Conservation (phyloP, 2,329 filamentous ascomycete species). For the Microdochium paspali region DNA sequence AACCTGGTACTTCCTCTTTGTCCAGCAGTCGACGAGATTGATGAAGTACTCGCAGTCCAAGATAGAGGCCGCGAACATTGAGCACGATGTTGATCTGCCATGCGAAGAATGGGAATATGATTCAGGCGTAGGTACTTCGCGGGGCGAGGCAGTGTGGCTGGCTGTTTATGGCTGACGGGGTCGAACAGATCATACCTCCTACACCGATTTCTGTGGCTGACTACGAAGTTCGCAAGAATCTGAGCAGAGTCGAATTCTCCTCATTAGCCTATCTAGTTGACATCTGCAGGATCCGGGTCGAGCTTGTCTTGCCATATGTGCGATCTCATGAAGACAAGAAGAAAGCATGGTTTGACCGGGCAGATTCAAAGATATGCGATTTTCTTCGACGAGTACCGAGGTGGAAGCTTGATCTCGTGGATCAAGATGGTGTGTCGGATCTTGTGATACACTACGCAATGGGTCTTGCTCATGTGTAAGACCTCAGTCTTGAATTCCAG, state of each 20-base stretch:
- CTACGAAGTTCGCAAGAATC: conserved; percentile 23
- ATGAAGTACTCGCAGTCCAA: conserved; percentile 10
- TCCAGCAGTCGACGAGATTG: conserved; percentile 14
- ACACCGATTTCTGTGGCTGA: conserved; percentile 20
- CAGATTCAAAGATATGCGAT: conserved; percentile 25
- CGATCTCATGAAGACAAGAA: conserved; percentile 13
- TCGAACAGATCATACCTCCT: conserved; percentile 21
- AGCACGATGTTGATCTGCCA: conserved; percentile 24
- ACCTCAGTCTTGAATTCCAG: not conserved
- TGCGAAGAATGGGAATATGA: conserved; percentile 31
- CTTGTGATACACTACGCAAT: conserved; percentile 26
- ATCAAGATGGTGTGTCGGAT: conserved; percentile 24
- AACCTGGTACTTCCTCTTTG: conserved; percentile 29
- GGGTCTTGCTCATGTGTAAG: conserved; percentile 24
- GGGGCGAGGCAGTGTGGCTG: not conserved
- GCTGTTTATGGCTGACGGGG: conserved; percentile 1
- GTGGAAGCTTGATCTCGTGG: conserved; percentile 27
- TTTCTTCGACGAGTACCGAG: conserved; percentile 26
- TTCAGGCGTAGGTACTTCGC: conserved; percentile 20
- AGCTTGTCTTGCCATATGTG: conserved; percentile 18
- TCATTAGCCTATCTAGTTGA: conserved; percentile 28
- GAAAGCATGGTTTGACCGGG: conserved; percentile 16
- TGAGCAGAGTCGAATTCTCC: conserved; percentile 24
- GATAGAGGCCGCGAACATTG: conserved; percentile 17
- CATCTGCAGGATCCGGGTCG: conserved; percentile 21